Evolutionary conservation across 768 basidiomycete species (phyloP), one percentile per base, ranked within the genome.

Genomic region (Hygrocybe coccinea): DNA sequence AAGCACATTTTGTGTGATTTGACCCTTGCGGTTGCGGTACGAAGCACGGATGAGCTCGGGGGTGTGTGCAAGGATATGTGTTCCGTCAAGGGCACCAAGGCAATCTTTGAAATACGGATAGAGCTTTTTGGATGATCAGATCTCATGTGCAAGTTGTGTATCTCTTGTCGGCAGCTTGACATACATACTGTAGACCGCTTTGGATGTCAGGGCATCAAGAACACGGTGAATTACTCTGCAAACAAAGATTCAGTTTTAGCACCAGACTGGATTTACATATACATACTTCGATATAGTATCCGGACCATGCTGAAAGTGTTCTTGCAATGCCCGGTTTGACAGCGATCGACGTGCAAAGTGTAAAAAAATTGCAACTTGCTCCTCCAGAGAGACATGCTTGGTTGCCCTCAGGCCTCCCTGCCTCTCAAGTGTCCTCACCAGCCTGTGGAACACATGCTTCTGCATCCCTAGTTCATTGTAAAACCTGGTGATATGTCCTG

Each of bases 71-170:
- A 58, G 50, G 29, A 74, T 61, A 35, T 71, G 66, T 0, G 71
- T 66, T 1, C 75, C 69, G 64, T 75, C 72, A 52, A 76, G 65
- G 0, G 69, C 66, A 2, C 70, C 68, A 38, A 66, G 48, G 19
- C 65, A 65, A 33, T 64, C 56, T 29, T 55, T 43, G 50, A 76
- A 74, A 53, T 57, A 75, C 0, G 71, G 74, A 53, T 51, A 74
- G 47, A 69, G 64, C 46, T 68, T 65, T n/a, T 67, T 59, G 53
- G 74, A 65, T 35, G 60, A n/a, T 0, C 1, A 12, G n/a, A 75
- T 73, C 9, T 61, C 55, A 0, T 46, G 11, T 29, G 66, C 66
- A n/a, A 64, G 46, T 2, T 62, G 58, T 47, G 53, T 59, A 34
- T 57, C 29, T 2, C 12, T 43, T 25, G 57, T 41, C 10, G 59